These are phyloP conservation scores for Ailanthus altissimus DNA, from an alignment of 345 rosid genomes.

Conservation along the genomic window DNA sequence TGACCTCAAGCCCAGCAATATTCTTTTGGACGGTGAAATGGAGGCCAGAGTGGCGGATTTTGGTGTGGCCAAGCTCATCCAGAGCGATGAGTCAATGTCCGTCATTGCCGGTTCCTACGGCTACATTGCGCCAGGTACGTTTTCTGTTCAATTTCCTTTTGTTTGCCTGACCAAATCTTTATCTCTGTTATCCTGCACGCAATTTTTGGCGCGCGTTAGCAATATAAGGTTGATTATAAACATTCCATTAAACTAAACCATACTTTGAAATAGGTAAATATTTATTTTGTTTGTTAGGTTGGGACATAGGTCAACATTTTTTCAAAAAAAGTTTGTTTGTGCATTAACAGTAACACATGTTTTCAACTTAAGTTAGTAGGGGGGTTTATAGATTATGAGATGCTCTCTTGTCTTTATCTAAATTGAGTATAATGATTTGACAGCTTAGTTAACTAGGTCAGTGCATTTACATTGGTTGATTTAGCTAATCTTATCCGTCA, in stretches of 20 bases:
- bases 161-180: conserved; percentile 26
- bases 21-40: conserved; percentile 79
- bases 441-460: neutral
- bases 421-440: neutral
- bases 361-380: too few species aligned
- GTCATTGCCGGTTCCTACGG: conserved; percentile 99
- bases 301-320: neutral
- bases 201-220: too few species aligned
- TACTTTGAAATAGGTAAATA: neutral
- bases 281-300: conserved; percentile 4
- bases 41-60: conserved; percentile 99
- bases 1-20: conserved; percentile 91
- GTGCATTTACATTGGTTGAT: too few species aligned
- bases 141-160: neutral
- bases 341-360: neutral
- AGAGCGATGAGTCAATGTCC: conserved; percentile 95
- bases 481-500: neutral
- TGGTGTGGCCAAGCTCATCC: conserved; percentile 92
- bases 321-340: neutral
- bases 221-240: neutral
- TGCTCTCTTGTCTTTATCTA: neutral
- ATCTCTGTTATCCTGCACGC: conserved; percentile 5
- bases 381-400: too few species aligned
- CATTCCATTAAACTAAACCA: neutral
- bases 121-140: conserved; percentile 95